These are phyloP conservation scores for Canariomyces notabilis DNA, from an alignment of 2,329 filamentous ascomycete genomes.

Conservation along the genomic window DNA sequence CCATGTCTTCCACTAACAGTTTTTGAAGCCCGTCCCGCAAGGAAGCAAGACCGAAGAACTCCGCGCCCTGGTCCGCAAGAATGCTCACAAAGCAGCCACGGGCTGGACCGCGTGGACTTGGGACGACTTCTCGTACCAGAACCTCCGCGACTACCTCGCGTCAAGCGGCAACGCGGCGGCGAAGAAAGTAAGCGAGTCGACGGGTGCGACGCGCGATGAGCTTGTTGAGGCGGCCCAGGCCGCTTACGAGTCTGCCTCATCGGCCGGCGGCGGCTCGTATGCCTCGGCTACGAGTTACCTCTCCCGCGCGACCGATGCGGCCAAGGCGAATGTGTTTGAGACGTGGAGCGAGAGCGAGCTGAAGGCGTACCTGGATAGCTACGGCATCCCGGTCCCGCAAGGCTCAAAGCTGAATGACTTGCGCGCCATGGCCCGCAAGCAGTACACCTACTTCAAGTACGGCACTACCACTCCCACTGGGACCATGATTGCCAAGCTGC, in stretches of 20 bases:
- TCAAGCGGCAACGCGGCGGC: constrained; percentile 50
- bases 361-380: constrained; percentile 75
- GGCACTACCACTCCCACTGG: constrained; percentile 62
- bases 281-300: constrained; percentile 70
- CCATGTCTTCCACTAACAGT: too few relatives aligned
- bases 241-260: constrained; percentile 55
- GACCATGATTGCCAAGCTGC: constrained; percentile 61
- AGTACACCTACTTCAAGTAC: constrained; percentile 72
- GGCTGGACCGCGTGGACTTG: constrained; percentile 73
- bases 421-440: constrained; percentile 64
- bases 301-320: constrained; percentile 57
- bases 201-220: constrained; percentile 65
- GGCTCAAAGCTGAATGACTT: constrained; percentile 65
- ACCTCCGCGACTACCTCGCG: constrained; percentile 56
- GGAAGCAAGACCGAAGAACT: constrained; percentile 67
- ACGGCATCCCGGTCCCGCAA: constrained; percentile 64
- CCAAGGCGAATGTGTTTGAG: constrained; percentile 63
- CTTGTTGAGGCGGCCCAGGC: constrained; percentile 61
- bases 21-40: constrained; percentile 59
- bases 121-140: constrained; percentile 68
- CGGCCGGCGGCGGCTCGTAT: constrained; percentile 51
- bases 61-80: constrained; percentile 66
- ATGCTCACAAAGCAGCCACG: constrained; percentile 63
- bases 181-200: constrained; percentile 56
- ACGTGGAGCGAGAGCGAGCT: constrained; percentile 69